Base-by-base conservation (phyloP, 2,329 filamentous ascomycete genomes). In the Stemphylium vesicarium region DNA sequence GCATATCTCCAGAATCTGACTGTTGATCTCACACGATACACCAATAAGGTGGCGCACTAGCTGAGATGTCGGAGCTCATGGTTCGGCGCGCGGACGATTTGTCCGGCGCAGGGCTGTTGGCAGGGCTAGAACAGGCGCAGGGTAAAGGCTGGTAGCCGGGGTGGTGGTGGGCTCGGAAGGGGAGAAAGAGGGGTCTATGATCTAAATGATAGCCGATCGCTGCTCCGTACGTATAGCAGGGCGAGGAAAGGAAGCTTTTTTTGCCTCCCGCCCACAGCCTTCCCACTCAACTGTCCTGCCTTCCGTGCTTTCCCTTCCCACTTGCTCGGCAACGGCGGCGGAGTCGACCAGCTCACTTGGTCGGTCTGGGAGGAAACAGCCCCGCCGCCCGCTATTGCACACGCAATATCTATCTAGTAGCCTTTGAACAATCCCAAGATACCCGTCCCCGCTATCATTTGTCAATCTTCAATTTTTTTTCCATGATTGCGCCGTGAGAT, bases 161-260 rank as follows among this genome's bases (percentile, higher is more conserved):
- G 39, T 37, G n/a, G 26, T 20, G 41, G 41, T 16, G 12, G 15
- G 13, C 20, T 43, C 29, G 41, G 41, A 43, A 33, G 16, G 16
- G 2, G 16, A 33, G 16, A 8, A 24, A 24, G 16, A 12, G 18
- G 29, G 41, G 33, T 43, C 41, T 43, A 12, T 32, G 11, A 35
- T 43, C 41, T 43, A 33, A 31, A 43, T 43, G 11, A 29, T 43
- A 22, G 41, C 29, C 41, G 41, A 43, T 43, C 41, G 29, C 26
- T 43, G 40, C 16, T 42, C 24, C 10, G 26, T 12, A 31, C 10
- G 18, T 24, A 24, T 15, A 13, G 40, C 29, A 43, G 29, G 16
- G 29, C 29, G 29, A 20, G 41, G 6, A 32, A 43, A 22, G 6
- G 40, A 4, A 12, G 29, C 12, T 42, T 12, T 42, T 22, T 13